Conservation (phyloP, 2,329 filamentous ascomycete genomes). For the Botrytis fabae region DNA sequence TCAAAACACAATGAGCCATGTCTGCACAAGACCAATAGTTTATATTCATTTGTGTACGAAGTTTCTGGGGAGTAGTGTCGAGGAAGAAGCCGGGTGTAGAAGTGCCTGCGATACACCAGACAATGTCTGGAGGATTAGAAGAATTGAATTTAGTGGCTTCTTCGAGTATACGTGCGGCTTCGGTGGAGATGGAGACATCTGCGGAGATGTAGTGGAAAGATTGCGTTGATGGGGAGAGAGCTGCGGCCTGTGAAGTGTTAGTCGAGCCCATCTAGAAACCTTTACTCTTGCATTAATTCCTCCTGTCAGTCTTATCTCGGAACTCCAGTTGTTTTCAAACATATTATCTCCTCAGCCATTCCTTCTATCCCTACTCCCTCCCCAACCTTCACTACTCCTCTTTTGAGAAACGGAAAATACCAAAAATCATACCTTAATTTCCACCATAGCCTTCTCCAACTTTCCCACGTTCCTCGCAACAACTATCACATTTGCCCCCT, state of each 20-base stretch:
- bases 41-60: slow-evolving; percentile 82
- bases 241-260: slow-evolving; percentile 54
- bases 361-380: neutral
- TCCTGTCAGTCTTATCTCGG: neutral
- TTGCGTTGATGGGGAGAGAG: slow-evolving; percentile 65
- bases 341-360: neutral
- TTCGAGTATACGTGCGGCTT: slow-evolving; percentile 67
- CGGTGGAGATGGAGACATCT: slow-evolving; percentile 71
- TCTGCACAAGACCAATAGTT: slow-evolving; percentile 89
- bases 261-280: neutral
- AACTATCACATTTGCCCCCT: slow-evolving; percentile 84
- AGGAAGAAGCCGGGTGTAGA: slow-evolving; percentile 74
- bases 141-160: slow-evolving; percentile 80
- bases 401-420: slow-evolving; percentile 22
- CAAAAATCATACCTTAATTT: slow-evolving; percentile 56
- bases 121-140: slow-evolving; percentile 71
- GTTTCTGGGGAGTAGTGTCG: slow-evolving; percentile 65
- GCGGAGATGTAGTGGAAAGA: slow-evolving; percentile 82
- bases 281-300: neutral
- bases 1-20: slow-evolving; percentile 77
- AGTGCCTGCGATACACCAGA: slow-evolving; percentile 86
- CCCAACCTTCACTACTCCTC: neutral
- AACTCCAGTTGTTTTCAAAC: neutral
- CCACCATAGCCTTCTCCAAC: slow-evolving; percentile 67
- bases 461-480: slow-evolving; percentile 76